Base-by-base conservation (phyloP, 139 green algal genomes). In the Volvox reticuliferus region DNA sequence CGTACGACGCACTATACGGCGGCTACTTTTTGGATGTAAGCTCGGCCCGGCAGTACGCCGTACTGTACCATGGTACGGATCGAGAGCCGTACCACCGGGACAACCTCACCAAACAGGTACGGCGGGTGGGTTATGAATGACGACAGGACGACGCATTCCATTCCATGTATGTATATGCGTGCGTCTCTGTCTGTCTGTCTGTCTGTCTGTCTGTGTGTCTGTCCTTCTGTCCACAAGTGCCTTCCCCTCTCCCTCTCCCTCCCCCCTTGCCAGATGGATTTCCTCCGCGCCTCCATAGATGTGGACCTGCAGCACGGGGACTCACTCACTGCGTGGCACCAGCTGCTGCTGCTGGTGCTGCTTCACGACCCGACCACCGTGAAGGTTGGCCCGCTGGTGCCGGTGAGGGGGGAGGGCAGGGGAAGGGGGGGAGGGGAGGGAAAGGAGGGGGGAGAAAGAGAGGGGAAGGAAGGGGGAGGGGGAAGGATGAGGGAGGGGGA, bases 1-100 rank as follows among this genome's bases (percentile, higher is more conserved):
- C 93, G 19, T 93, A 94, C 79, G 93, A 95, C 65, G 93, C 93
- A 0, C 73, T 95, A 65, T 95, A 89, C 87, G 87, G 93, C 76
- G 93, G 93, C 0, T 94, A 94, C 80, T 95, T 94, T 62, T 26
- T 94, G 61, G 91, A 93, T 28, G 21, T 92, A 35, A 83, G 32
- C 13, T 69, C 91, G n/a, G 93, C 93, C 0, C 88, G 91, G 44
- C 91, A 94, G 86, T 95, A 95, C 85, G 33, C 71, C 83, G 28
- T 13, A 35, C 28, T 88, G 85, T 91, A 88, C 83, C 28, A 71
- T 2, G 2, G 32, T 6, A 69, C 65, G 1, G 44, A 84, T 21
- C 77, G 84, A 77, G 80, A 93, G 73, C 93, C 93, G 16, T 95
- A 95, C 83, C 32, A 33, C 24, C n/a, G 32, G 28, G 50, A 68